Evolutionary conservation across 352 stramenopile species (phyloP), one percentile per base, ranked within the genome.

Genomic region (Halophytophthora batemanensis): DNA sequence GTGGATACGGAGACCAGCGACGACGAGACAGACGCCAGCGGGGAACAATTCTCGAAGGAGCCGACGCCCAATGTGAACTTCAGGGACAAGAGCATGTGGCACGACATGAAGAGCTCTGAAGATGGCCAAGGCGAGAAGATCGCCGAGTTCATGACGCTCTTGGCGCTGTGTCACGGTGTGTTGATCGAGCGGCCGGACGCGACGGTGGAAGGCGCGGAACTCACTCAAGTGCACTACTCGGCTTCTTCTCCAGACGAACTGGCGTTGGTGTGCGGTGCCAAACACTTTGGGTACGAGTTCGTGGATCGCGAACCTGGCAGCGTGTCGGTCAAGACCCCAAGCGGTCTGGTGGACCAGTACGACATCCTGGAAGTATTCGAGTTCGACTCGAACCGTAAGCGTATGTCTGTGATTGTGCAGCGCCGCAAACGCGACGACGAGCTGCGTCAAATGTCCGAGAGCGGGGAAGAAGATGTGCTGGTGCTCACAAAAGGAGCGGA

Each of bases 161-260:
- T 98, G 42, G 88, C 87, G 15, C 56, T 98, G 13, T 98, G 91
- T 39, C 93, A 99, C 71, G 98, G 95, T 43, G 96, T 99, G 19
- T 77, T 99, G 17, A 95, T 98, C 17, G 97, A 99, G 55, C 90
- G 87, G 25, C 57, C 74, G 5, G 64, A 73, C 14, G 50, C 55
- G 25, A 64, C 47, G 14, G 67, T 73, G 53, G 53, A 69, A 13
- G 53, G 68, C 34, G 5, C 44, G 0, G 34, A 10, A 13, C 61
- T 22, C 29, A 53, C 47, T 43, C 25, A 50, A 8, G 71, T 86
- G 33, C 56, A 75, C 19, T 97, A 96, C 50, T 96, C 93, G 2
- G 90, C 93, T 2, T 96, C 93, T 23, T 97, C 87, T 8, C 83
- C 86, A 0, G 84, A 93, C 66, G 86, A 94, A 39, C 78, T 92